Conservation (phyloP, 345 rosid species). For the Lepidium aucheri region DNA sequence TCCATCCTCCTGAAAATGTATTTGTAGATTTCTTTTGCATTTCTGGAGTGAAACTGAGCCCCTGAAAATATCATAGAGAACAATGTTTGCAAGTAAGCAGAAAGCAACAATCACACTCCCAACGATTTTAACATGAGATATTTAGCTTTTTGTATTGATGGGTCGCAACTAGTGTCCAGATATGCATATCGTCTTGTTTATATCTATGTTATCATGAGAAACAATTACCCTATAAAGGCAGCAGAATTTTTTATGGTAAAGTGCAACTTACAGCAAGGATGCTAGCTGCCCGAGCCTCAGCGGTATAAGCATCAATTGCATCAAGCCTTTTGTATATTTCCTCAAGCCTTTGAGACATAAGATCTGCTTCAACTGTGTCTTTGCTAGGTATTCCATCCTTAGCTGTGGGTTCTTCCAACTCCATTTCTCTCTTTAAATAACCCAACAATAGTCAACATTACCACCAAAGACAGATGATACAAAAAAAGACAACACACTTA, state of each 20-base stretch:
- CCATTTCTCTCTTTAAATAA: slow-evolving; percentile 60
- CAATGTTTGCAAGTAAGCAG: not conserved
- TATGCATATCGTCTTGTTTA: not conserved
- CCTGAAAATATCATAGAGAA: slow-evolving; percentile 45
- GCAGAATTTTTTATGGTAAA: not conserved
- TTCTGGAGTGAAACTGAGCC: slow-evolving; percentile 91
- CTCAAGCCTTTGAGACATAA: slow-evolving; percentile 57
- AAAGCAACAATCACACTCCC: slow-evolving; percentile 11
- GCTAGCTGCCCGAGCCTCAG: slow-evolving; percentile 95
- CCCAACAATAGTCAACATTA: slow-evolving; percentile 21
- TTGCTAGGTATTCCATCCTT: slow-evolving; percentile 39
- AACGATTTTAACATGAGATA: too few species aligned
- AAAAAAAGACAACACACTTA: not conserved
- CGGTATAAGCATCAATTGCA: slow-evolving; percentile 83
- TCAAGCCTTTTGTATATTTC: slow-evolving; percentile 94
- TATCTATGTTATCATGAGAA: not conserved
- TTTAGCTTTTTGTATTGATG: too few species aligned
- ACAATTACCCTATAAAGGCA: not conserved
- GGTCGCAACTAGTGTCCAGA: slow-evolving; percentile 8
- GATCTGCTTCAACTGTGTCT: slow-evolving; percentile 52
- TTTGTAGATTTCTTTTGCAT: slow-evolving; percentile 83
- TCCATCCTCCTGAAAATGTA: slow-evolving; percentile 97
- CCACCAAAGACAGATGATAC: slow-evolving; percentile 5
- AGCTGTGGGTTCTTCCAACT: slow-evolving; percentile 41
- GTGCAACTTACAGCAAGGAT: slow-evolving; percentile 76